Evolutionary conservation across 2,329 filamentous ascomycete species (phyloP).

Genomic region (Chrysosphaeria jannelii): DNA sequence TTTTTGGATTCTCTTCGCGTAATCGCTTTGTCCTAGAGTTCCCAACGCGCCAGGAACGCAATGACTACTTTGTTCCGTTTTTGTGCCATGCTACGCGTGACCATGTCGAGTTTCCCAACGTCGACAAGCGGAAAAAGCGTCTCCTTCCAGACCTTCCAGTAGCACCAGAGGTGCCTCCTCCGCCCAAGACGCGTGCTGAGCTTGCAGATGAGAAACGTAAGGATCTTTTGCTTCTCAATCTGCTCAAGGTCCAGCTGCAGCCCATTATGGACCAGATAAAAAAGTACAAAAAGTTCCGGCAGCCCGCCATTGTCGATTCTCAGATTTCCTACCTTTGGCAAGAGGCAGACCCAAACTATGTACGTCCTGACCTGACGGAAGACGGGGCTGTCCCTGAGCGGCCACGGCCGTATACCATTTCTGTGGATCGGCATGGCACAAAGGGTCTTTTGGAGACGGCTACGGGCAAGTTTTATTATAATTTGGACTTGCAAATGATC

Average conservation of each 20-base stretch:
- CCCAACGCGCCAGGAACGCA: conserved; percentile 32
- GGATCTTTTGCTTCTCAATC: conserved; percentile 60
- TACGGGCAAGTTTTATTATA: conserved; percentile 75
- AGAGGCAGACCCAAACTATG: conserved; percentile 45
- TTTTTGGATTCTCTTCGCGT: conserved; percentile 64
- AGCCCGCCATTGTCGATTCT: conserved; percentile 41
- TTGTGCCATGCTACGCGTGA: conserved; percentile 53
- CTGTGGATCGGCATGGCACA: conserved; percentile 49
- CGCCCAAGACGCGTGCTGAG: conserved; percentile 44
- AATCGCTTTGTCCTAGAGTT: conserved; percentile 42
- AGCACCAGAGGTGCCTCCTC: conserved; percentile 40
- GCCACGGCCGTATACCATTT: conserved; percentile 47
- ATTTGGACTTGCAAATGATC: conserved; percentile 72
- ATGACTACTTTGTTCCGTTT: conserved; percentile 50
- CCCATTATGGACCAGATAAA: conserved; percentile 96
- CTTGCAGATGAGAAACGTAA: conserved; percentile 50
- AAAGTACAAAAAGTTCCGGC: conserved; percentile 69
- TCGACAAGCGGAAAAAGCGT: conserved; percentile 59
- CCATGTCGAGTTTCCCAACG: conserved; percentile 67
- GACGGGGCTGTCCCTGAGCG: conserved; percentile 13
- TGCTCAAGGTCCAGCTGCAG: conserved; percentile 67
- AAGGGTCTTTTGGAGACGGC: conserved; percentile 45
- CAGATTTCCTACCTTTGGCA: conserved; percentile 59
- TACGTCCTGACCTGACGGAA: conserved; percentile 22
- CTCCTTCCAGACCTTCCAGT: conserved; percentile 47